Base-by-base conservation (phyloP, 2,329 filamentous ascomycete genomes). In the Leptographium wingfieldii region DNA sequence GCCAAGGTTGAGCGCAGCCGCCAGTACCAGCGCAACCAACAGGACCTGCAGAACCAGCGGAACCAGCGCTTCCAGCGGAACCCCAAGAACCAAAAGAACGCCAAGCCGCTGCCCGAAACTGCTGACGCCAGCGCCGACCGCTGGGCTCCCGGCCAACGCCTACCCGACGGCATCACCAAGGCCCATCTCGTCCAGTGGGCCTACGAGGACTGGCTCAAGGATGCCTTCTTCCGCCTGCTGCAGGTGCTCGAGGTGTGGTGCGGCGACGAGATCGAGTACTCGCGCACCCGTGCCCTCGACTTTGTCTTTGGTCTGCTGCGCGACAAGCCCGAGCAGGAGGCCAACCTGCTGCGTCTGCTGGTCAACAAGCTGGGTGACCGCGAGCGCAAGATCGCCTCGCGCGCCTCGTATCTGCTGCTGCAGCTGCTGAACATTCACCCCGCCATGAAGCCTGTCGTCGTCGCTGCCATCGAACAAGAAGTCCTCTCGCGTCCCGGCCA, bases 351-450 rank as follows among this genome's bases (percentile, higher is more conserved):
- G 62, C 85, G 92, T 59, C 77, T 99, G 60, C 76, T 99, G 61
- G 90, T 99, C 66, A 97, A 97, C 77, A 99, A 99, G 73, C 82
- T 99, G 31, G 92, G 95, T 67, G 94, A 99, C 70, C 89, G 88
- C 53, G 90, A 95, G 65, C 91, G 91, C 70, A 99, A 97, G 73
- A 95, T 99, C 67, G 87, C 94, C 1, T 99, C 94, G 4, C 84
- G 92, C 62, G 87, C 92, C 2, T 97, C 94, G 0, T 95, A 96
- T 72, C 80, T 97, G 53, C 78, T 99, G n/a, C 79, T 99, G 58
- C 94, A 99, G 70, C 78, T 99, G 9, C 84, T 96, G 68, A 88
- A 86, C 61, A 84, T 86, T 0, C 94, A 99, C 70, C 94, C 94
- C 0, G 80, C 90, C 59, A 99, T 99, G 94, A 97, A 96, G 72